Conservation (phyloP, 2,329 filamentous ascomycete genomes). For the Botrytis paeoniae region DNA sequence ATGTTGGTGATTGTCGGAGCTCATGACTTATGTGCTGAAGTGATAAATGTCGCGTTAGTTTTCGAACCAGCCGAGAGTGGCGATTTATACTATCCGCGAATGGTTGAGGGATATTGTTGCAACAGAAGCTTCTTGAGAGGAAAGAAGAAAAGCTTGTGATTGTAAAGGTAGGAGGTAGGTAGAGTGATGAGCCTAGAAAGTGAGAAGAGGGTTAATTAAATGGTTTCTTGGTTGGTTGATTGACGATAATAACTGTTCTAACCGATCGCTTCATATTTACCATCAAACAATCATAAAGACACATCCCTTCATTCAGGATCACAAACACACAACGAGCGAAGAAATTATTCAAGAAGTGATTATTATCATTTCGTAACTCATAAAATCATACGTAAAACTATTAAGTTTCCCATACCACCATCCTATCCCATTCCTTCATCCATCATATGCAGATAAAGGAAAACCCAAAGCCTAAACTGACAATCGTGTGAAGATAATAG, state of each 20-base stretch:
- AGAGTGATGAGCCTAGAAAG: neutral
- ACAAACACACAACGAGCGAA: neutral
- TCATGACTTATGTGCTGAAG: neutral
- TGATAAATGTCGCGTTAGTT: neutral
- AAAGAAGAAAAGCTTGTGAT: neutral
- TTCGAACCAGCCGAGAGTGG: neutral
- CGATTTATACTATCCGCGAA: neutral
- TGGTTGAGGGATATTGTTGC: neutral
- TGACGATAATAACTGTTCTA: neutral
- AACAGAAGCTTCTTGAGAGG: neutral
- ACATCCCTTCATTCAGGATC: neutral
- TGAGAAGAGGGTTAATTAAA: no score
- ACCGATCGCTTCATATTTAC: neutral
- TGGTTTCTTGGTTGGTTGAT: no score
- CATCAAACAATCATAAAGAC: neutral
- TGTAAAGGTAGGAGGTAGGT: neutral
- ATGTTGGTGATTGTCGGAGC: neutral
- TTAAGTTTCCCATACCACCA: neutral
- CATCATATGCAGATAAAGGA: neutral
- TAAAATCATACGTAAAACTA: neutral
- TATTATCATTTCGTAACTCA: conserved; percentile 13
- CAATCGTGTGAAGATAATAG: conserved; percentile 13
- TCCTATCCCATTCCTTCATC: neutral
- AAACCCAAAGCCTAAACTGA: neutral
- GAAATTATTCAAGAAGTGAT: neutral